These are phyloP conservation scores for Pyrus pyrifolia DNA, from an alignment of 306 rosid genomes.

Conservation along the genomic window DNA sequence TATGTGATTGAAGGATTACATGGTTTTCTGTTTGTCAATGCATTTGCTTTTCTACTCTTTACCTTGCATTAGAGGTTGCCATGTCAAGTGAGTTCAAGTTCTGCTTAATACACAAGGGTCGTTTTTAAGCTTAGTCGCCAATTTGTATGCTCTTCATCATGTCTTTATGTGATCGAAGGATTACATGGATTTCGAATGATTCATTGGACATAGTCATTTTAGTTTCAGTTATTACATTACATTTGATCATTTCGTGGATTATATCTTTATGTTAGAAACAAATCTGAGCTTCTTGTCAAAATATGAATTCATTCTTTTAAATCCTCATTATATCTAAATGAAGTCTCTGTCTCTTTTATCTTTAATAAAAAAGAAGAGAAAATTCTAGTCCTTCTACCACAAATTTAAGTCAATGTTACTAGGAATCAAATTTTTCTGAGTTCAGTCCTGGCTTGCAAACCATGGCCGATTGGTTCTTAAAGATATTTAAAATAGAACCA, in stretches of 20 bases:
- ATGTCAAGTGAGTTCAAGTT: too few species aligned
- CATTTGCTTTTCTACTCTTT: too few species aligned
- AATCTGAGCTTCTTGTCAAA: neutral
- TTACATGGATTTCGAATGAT: neutral
- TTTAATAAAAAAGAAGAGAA: too few species aligned
- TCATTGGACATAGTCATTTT: too few species aligned
- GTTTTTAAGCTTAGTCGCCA: too few species aligned
- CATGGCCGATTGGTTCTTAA: neutral
- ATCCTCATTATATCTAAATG: neutral
- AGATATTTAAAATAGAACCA: neutral
- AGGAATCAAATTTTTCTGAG: neutral
- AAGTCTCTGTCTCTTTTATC: neutral
- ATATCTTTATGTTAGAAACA: neutral
- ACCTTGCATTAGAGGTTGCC: too few species aligned
- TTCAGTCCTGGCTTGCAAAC: neutral
- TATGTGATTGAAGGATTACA: too few species aligned
- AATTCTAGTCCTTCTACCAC: neutral
- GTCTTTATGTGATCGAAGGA: too few species aligned
- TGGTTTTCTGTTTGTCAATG: too few species aligned
- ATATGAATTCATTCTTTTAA: neutral
- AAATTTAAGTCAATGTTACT: neutral
- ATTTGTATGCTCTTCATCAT: too few species aligned
- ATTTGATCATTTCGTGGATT: neutral
- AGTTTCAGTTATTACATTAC: too few species aligned
- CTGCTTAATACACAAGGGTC: too few species aligned